A percentile compares a stretch with the other conserved stretches of the same genome.
Evolutionary conservation across 352 stramenopile genomes (phyloP).

Genomic region (Pythium coloratum): DNA sequence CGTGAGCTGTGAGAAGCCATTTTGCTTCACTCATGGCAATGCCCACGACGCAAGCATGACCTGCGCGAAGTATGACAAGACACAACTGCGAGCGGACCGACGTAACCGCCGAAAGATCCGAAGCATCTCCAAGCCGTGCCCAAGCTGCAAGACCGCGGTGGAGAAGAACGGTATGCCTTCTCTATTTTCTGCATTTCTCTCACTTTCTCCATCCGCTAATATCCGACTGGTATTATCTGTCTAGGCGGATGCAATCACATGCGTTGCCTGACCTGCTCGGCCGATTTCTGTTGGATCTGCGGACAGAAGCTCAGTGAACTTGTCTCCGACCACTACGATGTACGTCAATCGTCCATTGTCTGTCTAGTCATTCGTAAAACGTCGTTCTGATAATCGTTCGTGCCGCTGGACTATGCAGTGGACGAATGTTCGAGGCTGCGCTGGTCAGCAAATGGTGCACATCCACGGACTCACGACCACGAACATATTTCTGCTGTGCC

Average conservation of each 20-base stretch:
- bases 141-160: conserved; percentile 7
- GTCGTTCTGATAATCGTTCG: no score
- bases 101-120: conserved; percentile 16
- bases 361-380: no score
- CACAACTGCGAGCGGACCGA: conserved; percentile 26
- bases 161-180: conserved; percentile 19
- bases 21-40: conserved; percentile 19
- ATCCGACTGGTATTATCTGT: not conserved
- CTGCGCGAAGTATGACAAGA: conserved; percentile 20
- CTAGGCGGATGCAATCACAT: conserved; percentile 71
- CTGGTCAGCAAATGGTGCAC: conserved; percentile 32
- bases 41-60: conserved; percentile 15
- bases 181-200: not conserved
- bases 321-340: conserved; percentile 38
- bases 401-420: conserved; percentile 14
- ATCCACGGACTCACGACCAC: conserved; percentile 18
- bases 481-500: conserved; percentile 7
- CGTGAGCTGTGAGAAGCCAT: conserved; percentile 2
- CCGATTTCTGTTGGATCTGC: conserved; percentile 74
- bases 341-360: conserved; percentile 30
- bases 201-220: not conserved
- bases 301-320: conserved; percentile 45
- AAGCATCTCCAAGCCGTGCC: conserved; percentile 16
- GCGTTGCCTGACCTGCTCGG: conserved; percentile 45
- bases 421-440: conserved; percentile 28